A percentile compares a stretch with the other conserved stretches of the same genome.
These are phyloP conservation scores for Colletotrichum sp. DNA, from an alignment of 2,329 filamentous ascomycete genomes.

Conservation along the genomic window DNA sequence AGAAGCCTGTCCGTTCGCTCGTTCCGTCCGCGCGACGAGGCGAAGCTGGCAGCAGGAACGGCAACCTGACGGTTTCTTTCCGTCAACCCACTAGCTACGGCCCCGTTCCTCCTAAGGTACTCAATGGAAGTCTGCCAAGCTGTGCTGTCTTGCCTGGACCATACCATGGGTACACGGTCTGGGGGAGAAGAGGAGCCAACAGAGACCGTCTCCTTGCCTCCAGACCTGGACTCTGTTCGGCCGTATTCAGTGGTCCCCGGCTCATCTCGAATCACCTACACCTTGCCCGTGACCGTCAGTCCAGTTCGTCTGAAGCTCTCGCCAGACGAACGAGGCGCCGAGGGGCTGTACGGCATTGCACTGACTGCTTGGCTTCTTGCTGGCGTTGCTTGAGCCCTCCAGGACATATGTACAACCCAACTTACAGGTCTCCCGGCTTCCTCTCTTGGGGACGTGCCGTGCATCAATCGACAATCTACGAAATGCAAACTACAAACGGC, in stretches of 20 bases:
- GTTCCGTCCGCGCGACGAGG: neutral
- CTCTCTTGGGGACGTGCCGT: conserved; percentile 4
- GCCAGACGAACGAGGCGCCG: conserved; percentile 12
- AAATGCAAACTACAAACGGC: neutral
- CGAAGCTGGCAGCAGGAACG: neutral
- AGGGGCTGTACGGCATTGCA: conserved; percentile 9
- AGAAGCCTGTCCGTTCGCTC: neutral
- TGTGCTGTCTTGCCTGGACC: neutral
- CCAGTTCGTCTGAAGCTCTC: neutral
- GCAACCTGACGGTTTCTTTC: neutral
- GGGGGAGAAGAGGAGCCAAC: neutral
- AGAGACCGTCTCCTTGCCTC: neutral
- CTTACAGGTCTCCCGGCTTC: neutral
- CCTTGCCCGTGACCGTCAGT: neutral
- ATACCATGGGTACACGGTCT: neutral
- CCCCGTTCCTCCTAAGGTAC: neutral
- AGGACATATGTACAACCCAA: no score
- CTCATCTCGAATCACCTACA: neutral
- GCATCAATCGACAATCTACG: neutral
- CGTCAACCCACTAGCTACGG: neutral
- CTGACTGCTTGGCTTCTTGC: neutral
- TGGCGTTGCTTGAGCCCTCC: neutral
- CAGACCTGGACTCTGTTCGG: neutral
- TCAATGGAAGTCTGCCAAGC: neutral
- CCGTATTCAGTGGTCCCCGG: neutral